These are phyloP conservation scores for Daldinia childiae DNA, from an alignment of 495 filamentous ascomycete species.

Conservation along the genomic window DNA sequence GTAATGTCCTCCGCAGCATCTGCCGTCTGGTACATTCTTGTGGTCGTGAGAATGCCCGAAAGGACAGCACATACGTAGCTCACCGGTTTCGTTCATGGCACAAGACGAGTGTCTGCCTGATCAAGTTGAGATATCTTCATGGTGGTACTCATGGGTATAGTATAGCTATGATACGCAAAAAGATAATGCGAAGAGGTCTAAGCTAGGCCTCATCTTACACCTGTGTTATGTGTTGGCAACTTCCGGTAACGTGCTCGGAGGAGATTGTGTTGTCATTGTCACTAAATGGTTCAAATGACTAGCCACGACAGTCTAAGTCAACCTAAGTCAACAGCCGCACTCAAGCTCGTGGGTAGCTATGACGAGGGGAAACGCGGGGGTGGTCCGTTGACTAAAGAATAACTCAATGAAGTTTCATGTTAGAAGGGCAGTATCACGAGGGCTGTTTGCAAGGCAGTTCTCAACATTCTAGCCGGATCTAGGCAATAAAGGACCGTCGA, in stretches of 20 bases:
- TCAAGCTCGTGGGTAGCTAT: conserved; percentile 18
- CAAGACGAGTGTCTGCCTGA: conserved; percentile 38
- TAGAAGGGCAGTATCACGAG: conserved; percentile 38
- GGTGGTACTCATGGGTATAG: conserved; percentile 7
- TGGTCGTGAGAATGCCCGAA: conserved; percentile 32
- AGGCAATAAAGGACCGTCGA: conserved; percentile 32
- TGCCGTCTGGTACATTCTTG: conserved; percentile 29
- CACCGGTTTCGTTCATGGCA: conserved; percentile 22
- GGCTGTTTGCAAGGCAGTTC: conserved; percentile 31
- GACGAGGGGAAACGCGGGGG: conserved; percentile 33
- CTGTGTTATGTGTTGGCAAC: conserved; percentile 40
- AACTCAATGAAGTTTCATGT: conserved; percentile 35
- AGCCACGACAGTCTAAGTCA: conserved; percentile 7
- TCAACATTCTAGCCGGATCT: conserved; percentile 38
- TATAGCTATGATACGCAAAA: conserved; percentile 12
- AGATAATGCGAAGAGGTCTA: conserved; percentile 21
- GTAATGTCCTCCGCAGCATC: conserved; percentile 27
- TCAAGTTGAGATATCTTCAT: conserved; percentile 13
- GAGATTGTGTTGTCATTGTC: conserved; percentile 39
- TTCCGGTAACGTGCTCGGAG: conserved; percentile 36
- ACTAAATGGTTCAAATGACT: conserved; percentile 44
- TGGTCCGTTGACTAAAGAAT: conserved; percentile 32
- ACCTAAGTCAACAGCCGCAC: conserved; percentile 19
- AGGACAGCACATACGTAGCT: conserved; percentile 35
- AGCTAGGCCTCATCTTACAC: conserved; percentile 31